These are phyloP conservation scores for Penstemon eatonii DNA, from an alignment of 257 asterid species.

Conservation along the genomic window DNA sequence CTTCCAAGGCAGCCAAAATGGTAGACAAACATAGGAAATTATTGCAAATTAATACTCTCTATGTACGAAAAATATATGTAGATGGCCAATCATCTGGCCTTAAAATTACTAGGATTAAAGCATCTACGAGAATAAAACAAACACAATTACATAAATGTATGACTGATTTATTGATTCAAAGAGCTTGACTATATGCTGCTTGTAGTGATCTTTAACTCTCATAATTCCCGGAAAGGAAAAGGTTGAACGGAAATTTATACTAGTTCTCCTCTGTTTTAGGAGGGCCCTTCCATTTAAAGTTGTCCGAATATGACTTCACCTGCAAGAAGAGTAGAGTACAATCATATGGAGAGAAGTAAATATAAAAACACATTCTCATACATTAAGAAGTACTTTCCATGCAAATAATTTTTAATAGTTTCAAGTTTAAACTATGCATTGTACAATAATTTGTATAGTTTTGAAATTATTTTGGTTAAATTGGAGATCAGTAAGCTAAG, in stretches of 20 bases:
- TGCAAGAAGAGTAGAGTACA: constrained; percentile 29
- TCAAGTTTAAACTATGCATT: not conserved
- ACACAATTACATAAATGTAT: not conserved
- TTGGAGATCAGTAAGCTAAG: constrained; percentile 6
- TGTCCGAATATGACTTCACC: constrained; percentile 86
- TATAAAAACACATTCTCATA: no score
- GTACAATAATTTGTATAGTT: no score
- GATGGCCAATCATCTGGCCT: not conserved
- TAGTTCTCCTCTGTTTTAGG: constrained; percentile 49
- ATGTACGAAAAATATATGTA: no score
- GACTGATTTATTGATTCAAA: constrained; percentile 33
- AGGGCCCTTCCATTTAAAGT: constrained; percentile 97
- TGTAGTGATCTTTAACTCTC: constrained; percentile 1
- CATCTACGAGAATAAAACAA: not conserved
- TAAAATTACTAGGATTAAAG: not conserved
- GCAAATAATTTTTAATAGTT: not conserved
- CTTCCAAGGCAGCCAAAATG: no score
- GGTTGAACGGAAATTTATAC: constrained; percentile 14
- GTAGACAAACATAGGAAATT: no score
- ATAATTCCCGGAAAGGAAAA: constrained; percentile 18
- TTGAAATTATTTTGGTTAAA: not conserved
- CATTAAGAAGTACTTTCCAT: not conserved
- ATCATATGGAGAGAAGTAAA: no score
- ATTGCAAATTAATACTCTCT: no score
- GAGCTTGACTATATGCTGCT: constrained; percentile 15